A percentile compares a stretch with the other conserved stretches of the same genome.
These are phyloP conservation scores for Chernovozyma sophiae-reginae DNA, from an alignment of 1,139 yeast genomes.

Conservation along the genomic window DNA sequence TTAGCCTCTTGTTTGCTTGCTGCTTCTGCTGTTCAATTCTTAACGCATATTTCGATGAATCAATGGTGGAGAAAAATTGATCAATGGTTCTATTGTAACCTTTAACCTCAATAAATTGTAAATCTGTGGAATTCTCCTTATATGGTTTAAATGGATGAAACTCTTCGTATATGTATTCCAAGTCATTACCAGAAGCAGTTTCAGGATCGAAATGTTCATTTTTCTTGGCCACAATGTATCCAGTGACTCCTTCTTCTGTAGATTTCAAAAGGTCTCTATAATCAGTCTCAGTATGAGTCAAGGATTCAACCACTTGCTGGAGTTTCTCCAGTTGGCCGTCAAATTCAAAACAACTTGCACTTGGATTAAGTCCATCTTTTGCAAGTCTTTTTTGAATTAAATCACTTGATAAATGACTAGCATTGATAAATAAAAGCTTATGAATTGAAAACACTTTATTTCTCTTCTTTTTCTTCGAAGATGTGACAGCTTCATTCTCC, in stretches of 20 bases:
- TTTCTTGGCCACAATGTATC: conserved; percentile 63
- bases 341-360: conserved; percentile 35
- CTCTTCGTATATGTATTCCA: conserved; percentile 65
- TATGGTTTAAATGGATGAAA: conserved; percentile 81
- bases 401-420: conserved; percentile 76
- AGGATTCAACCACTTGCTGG: conserved; percentile 32
- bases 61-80: conserved; percentile 77
- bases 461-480: conserved; percentile 21
- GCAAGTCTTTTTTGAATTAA: conserved; percentile 58
- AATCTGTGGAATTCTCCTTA: conserved; percentile 29
- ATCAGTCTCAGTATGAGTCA: conserved; percentile 47
- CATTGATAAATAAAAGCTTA: conserved; percentile 63
- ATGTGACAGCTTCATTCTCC: background rate
- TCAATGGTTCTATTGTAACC: conserved; percentile 85
- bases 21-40: conserved; percentile 73
- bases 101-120: conserved; percentile 32
- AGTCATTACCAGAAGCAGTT: conserved; percentile 27
- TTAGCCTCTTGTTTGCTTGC: conserved; percentile 68
- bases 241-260: conserved; percentile 32
- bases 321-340: conserved; percentile 17
- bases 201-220: conserved; percentile 35
- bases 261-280: conserved; percentile 21
- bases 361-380: conserved; percentile 44
- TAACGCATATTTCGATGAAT: conserved; percentile 71
- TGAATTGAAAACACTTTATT: conserved; percentile 60